These are phyloP conservation scores for Chlamydomonas sphaeroides DNA, from an alignment of 139 green algal genomes.

Conservation along the genomic window DNA sequence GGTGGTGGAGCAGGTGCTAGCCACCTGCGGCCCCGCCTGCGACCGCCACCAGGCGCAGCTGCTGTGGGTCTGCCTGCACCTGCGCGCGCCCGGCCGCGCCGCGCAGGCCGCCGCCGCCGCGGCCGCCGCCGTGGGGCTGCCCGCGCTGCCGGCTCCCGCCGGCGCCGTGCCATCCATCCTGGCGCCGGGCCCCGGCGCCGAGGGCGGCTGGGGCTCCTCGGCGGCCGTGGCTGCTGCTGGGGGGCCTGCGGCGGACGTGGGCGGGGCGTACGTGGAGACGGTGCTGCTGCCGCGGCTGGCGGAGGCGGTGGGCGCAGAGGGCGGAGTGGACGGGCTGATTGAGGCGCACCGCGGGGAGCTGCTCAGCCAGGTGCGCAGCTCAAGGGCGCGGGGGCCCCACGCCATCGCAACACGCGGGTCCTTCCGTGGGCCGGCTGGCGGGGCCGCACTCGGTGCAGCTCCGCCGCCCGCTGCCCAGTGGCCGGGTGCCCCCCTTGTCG, in stretches of 20 bases:
- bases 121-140: neutral
- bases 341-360: constrained; percentile 23
- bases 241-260: too few relatives aligned
- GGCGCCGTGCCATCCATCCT: neutral
- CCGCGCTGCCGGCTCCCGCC: neutral
- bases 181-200: neutral
- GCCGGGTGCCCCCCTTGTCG: too few relatives aligned
- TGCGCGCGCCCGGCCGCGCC: constrained; percentile 7
- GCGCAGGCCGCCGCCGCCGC: too few relatives aligned
- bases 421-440: too few relatives aligned
- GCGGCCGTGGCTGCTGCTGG: too few relatives aligned
- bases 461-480: too few relatives aligned
- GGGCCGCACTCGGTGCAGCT: too few relatives aligned
- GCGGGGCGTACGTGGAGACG: constrained; percentile 2
- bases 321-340: constrained; percentile 22
- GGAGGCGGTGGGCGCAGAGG: constrained; percentile 22
- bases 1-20: constrained; percentile 30
- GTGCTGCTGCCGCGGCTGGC: constrained; percentile 19
- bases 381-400: too few relatives aligned
- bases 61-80: constrained; percentile 40
- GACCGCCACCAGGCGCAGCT: constrained; percentile 5
- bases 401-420: too few relatives aligned
- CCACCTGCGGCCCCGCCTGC: constrained; percentile 33
- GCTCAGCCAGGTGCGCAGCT: constrained; percentile 13
- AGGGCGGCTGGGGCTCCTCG: too few relatives aligned